Evolutionary conservation across 345 rosid genomes (phyloP).

Genomic region (Toxicodendron radicans): DNA sequence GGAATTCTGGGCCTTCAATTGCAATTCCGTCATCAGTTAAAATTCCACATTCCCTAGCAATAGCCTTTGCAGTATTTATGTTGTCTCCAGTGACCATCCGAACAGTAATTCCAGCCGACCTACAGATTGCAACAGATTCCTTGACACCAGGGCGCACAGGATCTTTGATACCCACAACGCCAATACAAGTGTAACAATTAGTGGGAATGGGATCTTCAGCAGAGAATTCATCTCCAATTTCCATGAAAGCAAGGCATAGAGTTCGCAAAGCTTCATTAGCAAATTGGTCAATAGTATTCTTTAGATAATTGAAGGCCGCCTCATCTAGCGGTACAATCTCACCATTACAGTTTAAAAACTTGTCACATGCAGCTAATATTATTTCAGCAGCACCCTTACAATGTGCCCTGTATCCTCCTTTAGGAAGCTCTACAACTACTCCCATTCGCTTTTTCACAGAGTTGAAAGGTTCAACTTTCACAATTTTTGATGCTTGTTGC

Average conservation of each 20-base stretch:
- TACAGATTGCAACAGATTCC: slow-evolving; percentile 82
- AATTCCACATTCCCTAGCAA: slow-evolving; percentile 88
- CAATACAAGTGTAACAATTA: slow-evolving; percentile 61
- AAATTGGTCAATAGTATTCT: slow-evolving; percentile 61
- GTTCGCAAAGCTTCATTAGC: slow-evolving; percentile 95
- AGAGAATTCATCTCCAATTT: slow-evolving; percentile 58
- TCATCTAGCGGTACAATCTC: slow-evolving; percentile 72
- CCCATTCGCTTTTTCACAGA: slow-evolving; percentile 86
- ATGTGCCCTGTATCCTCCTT: slow-evolving; percentile 60
- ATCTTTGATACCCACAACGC: slow-evolving; percentile 86
- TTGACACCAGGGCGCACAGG: slow-evolving; percentile 84
- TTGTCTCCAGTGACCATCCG: slow-evolving; percentile 95
- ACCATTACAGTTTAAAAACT: slow-evolving; percentile 62
- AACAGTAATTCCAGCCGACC: slow-evolving; percentile 76
- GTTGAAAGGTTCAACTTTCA: slow-evolving; percentile 92
- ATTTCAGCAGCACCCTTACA: slow-evolving; percentile 95
- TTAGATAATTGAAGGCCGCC: slow-evolving; percentile 42
- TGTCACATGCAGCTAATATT: slow-evolving; percentile 71
- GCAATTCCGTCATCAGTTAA: slow-evolving; percentile 62
- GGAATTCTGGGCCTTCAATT: slow-evolving; percentile 62
- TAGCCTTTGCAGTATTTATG: slow-evolving; percentile 84
- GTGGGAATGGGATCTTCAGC: slow-evolving; percentile 52
- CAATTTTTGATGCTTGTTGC: slow-evolving; percentile 45
- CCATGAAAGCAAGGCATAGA: slow-evolving; percentile 82
- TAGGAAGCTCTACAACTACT: slow-evolving; percentile 72